Evolutionary conservation across 768 basidiomycete species (phyloP).

Genomic region (Leccinum pellstonianum): DNA sequence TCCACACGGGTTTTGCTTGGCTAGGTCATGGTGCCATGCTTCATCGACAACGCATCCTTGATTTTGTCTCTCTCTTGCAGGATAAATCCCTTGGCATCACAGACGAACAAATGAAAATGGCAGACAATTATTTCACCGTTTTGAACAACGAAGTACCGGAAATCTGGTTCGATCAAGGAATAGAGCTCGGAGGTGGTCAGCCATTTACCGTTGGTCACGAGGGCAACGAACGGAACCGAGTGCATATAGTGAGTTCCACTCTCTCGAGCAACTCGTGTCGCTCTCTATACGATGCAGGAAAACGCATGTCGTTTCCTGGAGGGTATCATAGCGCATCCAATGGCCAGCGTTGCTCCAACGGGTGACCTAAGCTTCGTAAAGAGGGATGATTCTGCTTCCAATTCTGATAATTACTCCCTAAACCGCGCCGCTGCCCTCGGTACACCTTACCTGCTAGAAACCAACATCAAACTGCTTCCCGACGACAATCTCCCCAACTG

Average conservation of each 20-base stretch:
- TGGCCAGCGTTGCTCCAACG: background rate
- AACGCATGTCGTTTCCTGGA: conserved; percentile 48
- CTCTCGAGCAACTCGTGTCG: background rate
- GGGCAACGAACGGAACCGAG: conserved; percentile 55
- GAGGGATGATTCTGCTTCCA: background rate
- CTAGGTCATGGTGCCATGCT: conserved; percentile 63
- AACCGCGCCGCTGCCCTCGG: conserved; percentile 42
- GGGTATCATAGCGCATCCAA: conserved; percentile 20
- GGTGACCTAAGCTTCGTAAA: conserved; percentile 11
- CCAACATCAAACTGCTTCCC: conserved; percentile 48
- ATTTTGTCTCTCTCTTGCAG: conserved; percentile 50
- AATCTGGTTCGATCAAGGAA: conserved; percentile 64
- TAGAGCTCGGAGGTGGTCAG: conserved; percentile 56
- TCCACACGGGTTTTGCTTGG: conserved; percentile 65
- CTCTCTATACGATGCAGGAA: conserved; percentile 31
- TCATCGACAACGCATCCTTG: conserved; percentile 38
- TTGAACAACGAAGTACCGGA: conserved; percentile 55
- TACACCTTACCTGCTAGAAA: conserved; percentile 50
- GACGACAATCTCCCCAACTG: conserved; percentile 23
- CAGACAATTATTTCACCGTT: conserved; percentile 68
- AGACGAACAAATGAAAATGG: conserved; percentile 56
- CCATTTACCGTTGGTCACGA: conserved; percentile 61
- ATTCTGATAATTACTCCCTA: conserved; percentile 5
- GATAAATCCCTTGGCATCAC: conserved; percentile 39
- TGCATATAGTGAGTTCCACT: conserved; percentile 51